Conservation (phyloP, 352 stramenopile species). For the Phytophthora macrochlamydospora region DNA sequence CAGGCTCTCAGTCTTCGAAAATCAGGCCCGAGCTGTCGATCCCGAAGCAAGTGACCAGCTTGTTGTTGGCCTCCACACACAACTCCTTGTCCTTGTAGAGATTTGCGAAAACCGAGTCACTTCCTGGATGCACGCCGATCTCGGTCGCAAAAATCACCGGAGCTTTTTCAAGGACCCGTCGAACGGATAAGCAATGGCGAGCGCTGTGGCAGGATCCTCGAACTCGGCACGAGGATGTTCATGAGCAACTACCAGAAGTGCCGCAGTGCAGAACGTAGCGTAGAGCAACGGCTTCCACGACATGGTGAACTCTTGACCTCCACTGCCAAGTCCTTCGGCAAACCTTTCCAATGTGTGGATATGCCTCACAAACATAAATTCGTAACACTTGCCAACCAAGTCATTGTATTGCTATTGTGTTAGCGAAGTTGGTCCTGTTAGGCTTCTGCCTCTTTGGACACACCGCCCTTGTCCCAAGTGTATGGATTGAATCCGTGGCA, state of each 20-base stretch:
- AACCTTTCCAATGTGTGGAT: too few relatives aligned
- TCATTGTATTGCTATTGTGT: too few relatives aligned
- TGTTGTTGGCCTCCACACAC: slow-evolving; percentile 11
- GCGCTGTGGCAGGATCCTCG: neutral
- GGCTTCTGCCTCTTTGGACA: neutral
- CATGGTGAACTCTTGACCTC: too few relatives aligned
- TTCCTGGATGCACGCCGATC: neutral
- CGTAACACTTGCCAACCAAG: too few relatives aligned
- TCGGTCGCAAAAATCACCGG: neutral
- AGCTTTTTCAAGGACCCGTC: neutral
- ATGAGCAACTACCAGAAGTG: too few relatives aligned
- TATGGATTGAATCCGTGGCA: slow-evolving; percentile 47
- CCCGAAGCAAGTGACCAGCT: neutral
- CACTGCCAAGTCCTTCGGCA: too few relatives aligned
- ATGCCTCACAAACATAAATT: too few relatives aligned
- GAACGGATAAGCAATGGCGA: slow-evolving; percentile 1
- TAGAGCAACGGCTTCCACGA: too few relatives aligned
- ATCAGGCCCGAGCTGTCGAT: neutral
- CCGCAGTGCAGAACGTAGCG: too few relatives aligned
- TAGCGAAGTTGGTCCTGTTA: neutral
- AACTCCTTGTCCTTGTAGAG: slow-evolving; percentile 2
- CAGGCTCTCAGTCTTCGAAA: neutral
- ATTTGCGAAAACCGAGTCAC: neutral
- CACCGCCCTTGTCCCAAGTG: slow-evolving; percentile 37
- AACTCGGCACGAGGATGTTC: neutral